Evolutionary conservation across 345 rosid species (phyloP).

Genomic region (Eucalyptus regnans): DNA sequence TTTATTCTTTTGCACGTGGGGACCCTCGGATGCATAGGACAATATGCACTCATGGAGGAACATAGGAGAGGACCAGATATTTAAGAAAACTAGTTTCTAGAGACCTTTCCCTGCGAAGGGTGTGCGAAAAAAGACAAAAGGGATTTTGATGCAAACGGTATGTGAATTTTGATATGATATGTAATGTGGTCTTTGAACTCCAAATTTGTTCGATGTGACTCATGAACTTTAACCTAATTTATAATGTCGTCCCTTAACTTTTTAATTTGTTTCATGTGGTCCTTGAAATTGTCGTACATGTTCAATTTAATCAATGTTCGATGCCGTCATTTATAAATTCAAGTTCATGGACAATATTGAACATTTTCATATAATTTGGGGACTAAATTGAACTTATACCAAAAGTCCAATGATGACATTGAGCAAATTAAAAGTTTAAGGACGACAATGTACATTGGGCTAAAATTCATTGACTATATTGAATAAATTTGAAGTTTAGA

Average conservation of each 20-base stretch:
- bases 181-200: too few relatives aligned
- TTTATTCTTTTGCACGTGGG: background rate
- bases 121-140: background rate
- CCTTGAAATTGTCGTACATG: background rate
- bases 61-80: background rate
- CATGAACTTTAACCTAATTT: accelerated
- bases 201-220: too few relatives aligned
- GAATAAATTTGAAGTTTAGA: too few relatives aligned
- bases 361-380: accelerated
- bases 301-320: too few relatives aligned
- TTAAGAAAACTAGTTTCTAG: background rate
- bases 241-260: accelerated
- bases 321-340: too few relatives aligned
- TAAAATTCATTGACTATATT: too few relatives aligned
- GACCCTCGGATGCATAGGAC: background rate
- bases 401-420: too few relatives aligned
- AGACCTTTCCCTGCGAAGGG: background rate
- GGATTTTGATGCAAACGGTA: background rate
- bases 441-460: too few relatives aligned
- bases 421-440: too few relatives aligned
- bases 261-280: too few relatives aligned
- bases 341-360: too few relatives aligned
- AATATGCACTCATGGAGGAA: background rate
- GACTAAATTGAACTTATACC: too few relatives aligned
- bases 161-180: background rate